phyloP scores from a whole-genome alignment of 495 filamentous ascomycete species.

The Trichoderma erinaceum region DNA sequence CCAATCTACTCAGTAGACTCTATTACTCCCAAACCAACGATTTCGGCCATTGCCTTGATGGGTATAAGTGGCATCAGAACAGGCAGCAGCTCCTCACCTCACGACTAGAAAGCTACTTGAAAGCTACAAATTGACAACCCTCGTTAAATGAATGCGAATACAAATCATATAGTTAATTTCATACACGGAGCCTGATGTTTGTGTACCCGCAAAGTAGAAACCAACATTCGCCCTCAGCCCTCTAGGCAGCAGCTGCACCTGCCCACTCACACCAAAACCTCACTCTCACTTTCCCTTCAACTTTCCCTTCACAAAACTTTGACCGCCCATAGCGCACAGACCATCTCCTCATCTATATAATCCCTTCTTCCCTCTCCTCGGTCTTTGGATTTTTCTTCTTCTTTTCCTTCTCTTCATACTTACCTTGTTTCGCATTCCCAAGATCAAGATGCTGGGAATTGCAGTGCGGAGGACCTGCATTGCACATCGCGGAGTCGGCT shows the following conservation, averaged over 20 bases:
- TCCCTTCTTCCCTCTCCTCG: background rate
- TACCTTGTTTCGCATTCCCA: conserved; percentile 30
- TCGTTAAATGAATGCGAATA: too few relatives aligned
- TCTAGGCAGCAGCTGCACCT: background rate
- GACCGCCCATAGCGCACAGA: conserved; percentile 16
- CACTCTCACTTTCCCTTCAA: background rate
- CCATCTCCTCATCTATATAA: conserved; percentile 11
- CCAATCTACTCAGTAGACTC: too few relatives aligned
- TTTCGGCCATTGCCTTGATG: too few relatives aligned
- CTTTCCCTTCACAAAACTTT: background rate
- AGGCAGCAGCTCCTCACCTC: too few relatives aligned
- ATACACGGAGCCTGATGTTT: too few relatives aligned
- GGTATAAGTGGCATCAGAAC: too few relatives aligned
- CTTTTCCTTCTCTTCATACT: conserved; percentile 33
- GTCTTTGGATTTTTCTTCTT: conserved; percentile 17
- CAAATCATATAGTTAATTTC: too few relatives aligned
- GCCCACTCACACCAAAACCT: background rate
- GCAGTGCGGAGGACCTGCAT: conserved; percentile 14
- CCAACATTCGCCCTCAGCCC: background rate
- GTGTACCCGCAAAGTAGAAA: too few relatives aligned
- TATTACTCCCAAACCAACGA: too few relatives aligned
- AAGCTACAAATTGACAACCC: too few relatives aligned
- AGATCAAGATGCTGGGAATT: conserved; percentile 27
- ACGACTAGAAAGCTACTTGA: too few relatives aligned
- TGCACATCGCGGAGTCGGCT: conserved; percentile 18